Conservation (phyloP, 78 protist species). For the slime mould (Dictyostelium discoideum) region DNA sequence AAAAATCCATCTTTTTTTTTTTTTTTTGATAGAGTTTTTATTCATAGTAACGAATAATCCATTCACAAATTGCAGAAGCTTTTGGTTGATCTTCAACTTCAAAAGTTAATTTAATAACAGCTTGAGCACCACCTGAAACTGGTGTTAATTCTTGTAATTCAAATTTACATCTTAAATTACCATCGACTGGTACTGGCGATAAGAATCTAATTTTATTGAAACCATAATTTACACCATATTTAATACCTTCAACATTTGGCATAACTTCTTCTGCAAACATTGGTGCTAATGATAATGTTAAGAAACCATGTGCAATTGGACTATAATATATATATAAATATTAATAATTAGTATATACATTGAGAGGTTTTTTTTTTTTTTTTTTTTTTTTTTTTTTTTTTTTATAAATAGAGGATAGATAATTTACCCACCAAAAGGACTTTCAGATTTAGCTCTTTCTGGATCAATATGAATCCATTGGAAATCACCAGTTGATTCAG, state of each 20-base stretch:
- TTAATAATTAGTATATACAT: neutral
- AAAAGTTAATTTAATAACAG: slow-evolving; percentile 68
- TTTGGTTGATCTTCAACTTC: slow-evolving; percentile 39
- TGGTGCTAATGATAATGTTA: slow-evolving; percentile 77
- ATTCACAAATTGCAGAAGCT: slow-evolving; percentile 63
- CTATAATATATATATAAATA: slow-evolving; percentile 14
- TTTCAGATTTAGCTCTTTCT: slow-evolving; percentile 65
- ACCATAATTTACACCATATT: slow-evolving; percentile 71
- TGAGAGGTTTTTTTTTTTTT: too few relatives aligned
- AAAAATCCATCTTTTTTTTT: neutral
- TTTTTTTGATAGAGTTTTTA: neutral
- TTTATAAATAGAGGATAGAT: too few relatives aligned
- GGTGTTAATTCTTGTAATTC: slow-evolving; percentile 50
- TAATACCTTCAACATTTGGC: slow-evolving; percentile 74
- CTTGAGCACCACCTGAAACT: slow-evolving; percentile 38
- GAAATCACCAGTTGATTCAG: slow-evolving; percentile 77
- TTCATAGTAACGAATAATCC: slow-evolving; percentile 52
- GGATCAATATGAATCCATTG: slow-evolving; percentile 85
- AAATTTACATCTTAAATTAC: slow-evolving; percentile 51
- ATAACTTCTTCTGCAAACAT: slow-evolving; percentile 78
- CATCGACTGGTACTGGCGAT: slow-evolving; percentile 74
- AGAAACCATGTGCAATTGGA: slow-evolving; percentile 71
- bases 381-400: neutral
- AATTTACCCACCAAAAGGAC: slow-evolving; percentile 81
- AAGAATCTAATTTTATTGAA: slow-evolving; percentile 78